These are phyloP conservation scores for Leishmania guyanensis DNA, from an alignment of 208 protist genomes.

Conservation along the genomic window DNA sequence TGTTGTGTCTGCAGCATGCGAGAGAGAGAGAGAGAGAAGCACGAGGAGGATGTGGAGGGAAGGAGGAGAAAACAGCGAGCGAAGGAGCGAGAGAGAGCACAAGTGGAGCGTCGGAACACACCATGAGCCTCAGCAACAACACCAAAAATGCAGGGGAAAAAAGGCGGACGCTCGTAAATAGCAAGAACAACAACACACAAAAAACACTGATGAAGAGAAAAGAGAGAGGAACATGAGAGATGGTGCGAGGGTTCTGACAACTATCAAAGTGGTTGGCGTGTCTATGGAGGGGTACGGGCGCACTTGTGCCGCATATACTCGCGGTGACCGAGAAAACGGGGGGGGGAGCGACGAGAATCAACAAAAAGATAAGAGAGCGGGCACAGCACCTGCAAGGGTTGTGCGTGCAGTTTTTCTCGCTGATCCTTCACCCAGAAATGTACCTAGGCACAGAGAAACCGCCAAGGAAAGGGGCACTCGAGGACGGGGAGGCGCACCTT, in stretches of 20 bases:
- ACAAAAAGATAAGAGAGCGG: not conserved
- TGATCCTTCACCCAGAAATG: not conserved
- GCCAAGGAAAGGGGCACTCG: not conserved
- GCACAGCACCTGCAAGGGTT: not conserved
- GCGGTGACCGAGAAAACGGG: not conserved
- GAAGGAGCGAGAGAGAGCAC: not conserved
- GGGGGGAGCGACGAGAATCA: not conserved
- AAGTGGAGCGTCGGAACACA: not conserved
- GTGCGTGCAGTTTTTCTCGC: no score
- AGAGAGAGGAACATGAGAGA: not conserved
- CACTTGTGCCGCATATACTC: not conserved
- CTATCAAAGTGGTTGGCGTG: not conserved
- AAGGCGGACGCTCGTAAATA: not conserved
- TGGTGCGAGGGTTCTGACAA: not conserved
- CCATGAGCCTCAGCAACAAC: not conserved
- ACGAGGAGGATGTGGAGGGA: not conserved
- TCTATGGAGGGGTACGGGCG: not conserved
- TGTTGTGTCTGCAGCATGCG: not conserved
- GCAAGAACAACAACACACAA: not conserved
- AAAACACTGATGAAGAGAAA: not conserved
- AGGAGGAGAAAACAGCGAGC: not conserved
- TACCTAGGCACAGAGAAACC: not conserved
- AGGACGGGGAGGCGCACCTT: not conserved
- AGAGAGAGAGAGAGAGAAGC: not conserved
- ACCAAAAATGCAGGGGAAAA: conserved; percentile 4